phyloP scores from a whole-genome alignment of 768 basidiomycete species.

The Floccularia luteovirens region DNA sequence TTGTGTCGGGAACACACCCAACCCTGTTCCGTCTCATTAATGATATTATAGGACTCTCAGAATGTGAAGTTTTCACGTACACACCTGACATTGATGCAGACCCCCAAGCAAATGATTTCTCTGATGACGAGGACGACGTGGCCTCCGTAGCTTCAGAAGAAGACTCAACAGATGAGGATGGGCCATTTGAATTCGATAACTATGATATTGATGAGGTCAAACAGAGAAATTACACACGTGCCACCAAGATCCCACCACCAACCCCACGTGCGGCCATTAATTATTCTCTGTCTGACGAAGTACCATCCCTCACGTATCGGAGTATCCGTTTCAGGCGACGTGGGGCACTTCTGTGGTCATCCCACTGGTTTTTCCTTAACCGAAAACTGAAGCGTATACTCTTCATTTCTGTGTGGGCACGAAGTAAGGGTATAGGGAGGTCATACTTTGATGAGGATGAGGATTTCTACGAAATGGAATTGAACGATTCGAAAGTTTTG shows the following conservation, averaged over 20 bases:
- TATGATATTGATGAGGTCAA: conserved; percentile 63
- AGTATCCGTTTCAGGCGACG: conserved; percentile 49
- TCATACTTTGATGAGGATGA: conserved; percentile 48
- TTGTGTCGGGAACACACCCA: conserved; percentile 81
- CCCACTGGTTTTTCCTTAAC: conserved; percentile 96
- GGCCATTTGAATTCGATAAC: conserved; percentile 73
- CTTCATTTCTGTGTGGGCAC: conserved; percentile 90
- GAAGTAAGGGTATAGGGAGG: conserved; percentile 51
- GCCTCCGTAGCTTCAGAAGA: conserved; percentile 61
- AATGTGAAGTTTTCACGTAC: conserved; percentile 96
- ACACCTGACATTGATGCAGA: conserved; percentile 90
- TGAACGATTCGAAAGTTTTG: conserved; percentile 22
- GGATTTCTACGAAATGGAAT: conserved; percentile 17
- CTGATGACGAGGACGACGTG: conserved; percentile 73
- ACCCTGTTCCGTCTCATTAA: conserved; percentile 82
- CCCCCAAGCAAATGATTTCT: conserved; percentile 82
- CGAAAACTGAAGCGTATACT: conserved; percentile 87
- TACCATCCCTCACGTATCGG: conserved; percentile 25
- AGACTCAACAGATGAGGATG: conserved; percentile 64
- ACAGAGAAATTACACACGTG: conserved; percentile 27
- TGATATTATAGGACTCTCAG: conserved; percentile 82
- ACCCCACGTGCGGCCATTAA: conserved; percentile 32
- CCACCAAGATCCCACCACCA: conserved; percentile 28
- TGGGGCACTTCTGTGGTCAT: conserved; percentile 89
- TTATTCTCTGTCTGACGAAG: conserved; percentile 26